phyloP scores from a whole-genome alignment of 768 basidiomycete species.

The Lactifluus subvellereus region DNA sequence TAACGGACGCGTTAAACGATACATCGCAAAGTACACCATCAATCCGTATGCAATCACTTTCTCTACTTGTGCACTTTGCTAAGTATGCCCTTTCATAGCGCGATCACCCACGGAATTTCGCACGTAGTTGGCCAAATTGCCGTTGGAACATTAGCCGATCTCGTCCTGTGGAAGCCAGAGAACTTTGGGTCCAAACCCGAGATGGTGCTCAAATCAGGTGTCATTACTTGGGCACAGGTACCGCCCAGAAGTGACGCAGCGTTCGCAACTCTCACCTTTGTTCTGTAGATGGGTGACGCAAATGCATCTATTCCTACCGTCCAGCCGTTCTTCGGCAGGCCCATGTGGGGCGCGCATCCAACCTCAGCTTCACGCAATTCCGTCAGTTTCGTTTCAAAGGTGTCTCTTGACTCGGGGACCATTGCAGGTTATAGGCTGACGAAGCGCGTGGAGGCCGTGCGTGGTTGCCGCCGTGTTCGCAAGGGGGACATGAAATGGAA shows the following conservation, averaged over 20 bases:
- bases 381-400: slow-evolving; percentile 76
- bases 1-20: slow-evolving; percentile 90
- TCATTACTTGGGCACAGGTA: slow-evolving; percentile 88
- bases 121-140: slow-evolving; percentile 82
- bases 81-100: slow-evolving; percentile 41
- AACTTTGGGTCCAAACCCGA: slow-evolving; percentile 91
- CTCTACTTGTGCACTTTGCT: neutral
- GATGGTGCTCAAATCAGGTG: slow-evolving; percentile 91
- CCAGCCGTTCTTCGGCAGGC: slow-evolving; percentile 77
- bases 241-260: neutral
- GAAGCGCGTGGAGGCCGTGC: slow-evolving; percentile 72
- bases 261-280: slow-evolving; percentile 1
- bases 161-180: slow-evolving; percentile 93
- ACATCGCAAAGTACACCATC: slow-evolving; percentile 94
- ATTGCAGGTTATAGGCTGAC: slow-evolving; percentile 62
- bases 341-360: slow-evolving; percentile 90
- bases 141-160: slow-evolving; percentile 80
- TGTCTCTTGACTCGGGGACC: slow-evolving; percentile 54
- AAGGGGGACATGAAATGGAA: slow-evolving; percentile 98
- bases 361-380: slow-evolving; percentile 80
- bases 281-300: slow-evolving; percentile 84
- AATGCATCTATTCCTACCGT: slow-evolving; percentile 96
- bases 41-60: slow-evolving; percentile 68
- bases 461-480: slow-evolving; percentile 61
- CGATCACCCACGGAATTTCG: slow-evolving; percentile 89